Conservation (phyloP, 2,329 filamentous ascomycete species). For the Venturia carpophila region DNA sequence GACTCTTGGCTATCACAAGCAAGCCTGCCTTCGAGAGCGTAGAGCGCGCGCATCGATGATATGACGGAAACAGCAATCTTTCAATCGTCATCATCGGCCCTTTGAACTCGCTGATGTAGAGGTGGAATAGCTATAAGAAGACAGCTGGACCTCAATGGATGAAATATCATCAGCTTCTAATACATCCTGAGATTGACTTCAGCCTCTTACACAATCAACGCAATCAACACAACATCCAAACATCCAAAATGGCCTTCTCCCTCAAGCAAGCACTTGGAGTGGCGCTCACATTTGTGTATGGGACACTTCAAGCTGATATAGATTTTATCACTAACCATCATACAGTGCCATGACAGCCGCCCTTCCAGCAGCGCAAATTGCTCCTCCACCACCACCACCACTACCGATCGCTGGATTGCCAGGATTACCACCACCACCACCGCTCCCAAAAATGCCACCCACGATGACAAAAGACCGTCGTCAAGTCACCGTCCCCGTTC, state of each 20-base stretch:
- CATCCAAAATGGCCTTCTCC: neutral
- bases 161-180: neutral
- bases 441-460: neutral
- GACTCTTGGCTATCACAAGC: neutral
- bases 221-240: neutral
- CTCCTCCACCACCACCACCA: neutral
- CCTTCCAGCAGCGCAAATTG: neutral
- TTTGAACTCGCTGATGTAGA: neutral
- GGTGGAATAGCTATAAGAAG: neutral
- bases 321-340: neutral
- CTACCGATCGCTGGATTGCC: too few species aligned
- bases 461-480: neutral
- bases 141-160: neutral
- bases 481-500: neutral
- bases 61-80: neutral
- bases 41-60: neutral
- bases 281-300: slow-evolving; percentile 9
- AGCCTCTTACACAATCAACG: neutral
- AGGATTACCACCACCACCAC: neutral
- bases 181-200: neutral
- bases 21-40: neutral
- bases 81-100: neutral
- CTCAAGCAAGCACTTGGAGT: neutral
- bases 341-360: neutral
- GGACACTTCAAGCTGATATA: neutral